A percentile compares a stretch with the other conserved stretches of the same genome.
phyloP scores from a whole-genome alignment of 768 basidiomycete species.

The Calocera viscosa region DNA sequence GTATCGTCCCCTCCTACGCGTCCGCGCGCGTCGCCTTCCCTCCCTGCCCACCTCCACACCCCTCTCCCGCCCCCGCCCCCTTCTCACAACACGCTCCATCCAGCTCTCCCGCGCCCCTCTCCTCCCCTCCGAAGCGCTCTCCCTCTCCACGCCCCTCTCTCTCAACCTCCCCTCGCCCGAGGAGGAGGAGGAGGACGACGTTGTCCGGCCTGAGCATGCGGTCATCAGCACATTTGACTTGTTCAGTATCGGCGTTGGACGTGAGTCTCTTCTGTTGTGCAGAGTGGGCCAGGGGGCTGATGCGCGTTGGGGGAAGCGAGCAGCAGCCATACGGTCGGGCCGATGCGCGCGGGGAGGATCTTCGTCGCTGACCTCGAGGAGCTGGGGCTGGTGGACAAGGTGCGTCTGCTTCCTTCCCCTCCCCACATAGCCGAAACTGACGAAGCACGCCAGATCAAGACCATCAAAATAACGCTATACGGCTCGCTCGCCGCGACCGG shows the following conservation, averaged over 20 bases:
- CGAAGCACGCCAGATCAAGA: conserved; percentile 42
- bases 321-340: conserved; percentile 57
- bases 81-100: conserved; percentile 8
- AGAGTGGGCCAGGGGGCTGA: too few relatives aligned
- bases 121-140: background rate
- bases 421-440: background rate
- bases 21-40: background rate
- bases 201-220: conserved; percentile 54
- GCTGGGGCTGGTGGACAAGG: conserved; percentile 56
- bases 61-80: conserved; percentile 14
- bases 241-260: conserved; percentile 62
- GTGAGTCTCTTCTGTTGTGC: background rate
- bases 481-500: conserved; percentile 88
- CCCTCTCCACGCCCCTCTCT: background rate
- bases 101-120: too few relatives aligned
- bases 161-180: background rate
- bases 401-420: conserved; percentile 20
- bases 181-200: background rate
- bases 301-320: conserved; percentile 27
- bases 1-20: background rate
- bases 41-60: conserved; percentile 9
- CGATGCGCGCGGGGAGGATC: conserved; percentile 87
- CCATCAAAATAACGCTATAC: conserved; percentile 80
- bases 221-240: conserved; percentile 90
- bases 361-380: conserved; percentile 67